phyloP scores from a whole-genome alignment of 2,329 filamentous ascomycete genomes.

The Achaetomium macrosporum region DNA sequence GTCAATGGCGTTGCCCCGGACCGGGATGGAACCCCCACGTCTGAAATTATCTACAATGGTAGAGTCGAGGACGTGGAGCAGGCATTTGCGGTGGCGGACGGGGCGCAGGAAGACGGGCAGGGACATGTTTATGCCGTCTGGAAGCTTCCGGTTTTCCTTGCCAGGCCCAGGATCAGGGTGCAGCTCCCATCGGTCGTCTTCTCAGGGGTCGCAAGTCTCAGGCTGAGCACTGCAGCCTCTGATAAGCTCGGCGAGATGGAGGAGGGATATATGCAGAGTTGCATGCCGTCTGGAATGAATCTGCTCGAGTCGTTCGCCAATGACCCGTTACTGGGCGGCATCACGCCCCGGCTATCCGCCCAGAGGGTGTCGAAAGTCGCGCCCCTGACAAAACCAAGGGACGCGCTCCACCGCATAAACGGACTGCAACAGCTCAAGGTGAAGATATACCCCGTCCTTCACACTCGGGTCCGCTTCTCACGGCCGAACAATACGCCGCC shows the following conservation, averaged over 20 bases:
- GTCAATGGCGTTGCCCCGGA: constrained; percentile 49
- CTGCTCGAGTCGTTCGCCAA: constrained; percentile 67
- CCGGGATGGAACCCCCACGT: constrained; percentile 41
- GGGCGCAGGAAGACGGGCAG: constrained; percentile 26
- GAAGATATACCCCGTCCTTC: constrained; percentile 61
- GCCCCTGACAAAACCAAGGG: constrained; percentile 57
- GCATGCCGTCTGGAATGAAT: constrained; percentile 64
- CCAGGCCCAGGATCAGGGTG: constrained; percentile 57
- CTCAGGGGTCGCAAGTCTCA: constrained; percentile 53
- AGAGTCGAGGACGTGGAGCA: constrained; percentile 44
- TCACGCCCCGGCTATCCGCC: constrained; percentile 64
- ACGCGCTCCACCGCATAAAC: constrained; percentile 57
- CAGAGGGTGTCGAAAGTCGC: constrained; percentile 68
- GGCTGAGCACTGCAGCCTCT: constrained; percentile 38
- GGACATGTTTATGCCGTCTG: constrained; percentile 51
- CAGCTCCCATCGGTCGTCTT: constrained; percentile 63
- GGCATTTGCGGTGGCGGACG: constrained; percentile 46
- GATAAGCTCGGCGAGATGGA: constrained; percentile 37
- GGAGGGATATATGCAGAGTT: constrained; percentile 64
- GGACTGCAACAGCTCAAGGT: constrained; percentile 58
- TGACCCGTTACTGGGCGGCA: constrained; percentile 57
- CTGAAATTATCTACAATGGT: constrained; percentile 57
- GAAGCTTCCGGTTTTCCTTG: constrained; percentile 54
- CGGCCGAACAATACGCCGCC: constrained; percentile 54
- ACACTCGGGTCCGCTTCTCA: constrained; percentile 68